Conservation (phyloP, 2,329 filamentous ascomycete genomes). For the Polytolypa hystricis region DNA sequence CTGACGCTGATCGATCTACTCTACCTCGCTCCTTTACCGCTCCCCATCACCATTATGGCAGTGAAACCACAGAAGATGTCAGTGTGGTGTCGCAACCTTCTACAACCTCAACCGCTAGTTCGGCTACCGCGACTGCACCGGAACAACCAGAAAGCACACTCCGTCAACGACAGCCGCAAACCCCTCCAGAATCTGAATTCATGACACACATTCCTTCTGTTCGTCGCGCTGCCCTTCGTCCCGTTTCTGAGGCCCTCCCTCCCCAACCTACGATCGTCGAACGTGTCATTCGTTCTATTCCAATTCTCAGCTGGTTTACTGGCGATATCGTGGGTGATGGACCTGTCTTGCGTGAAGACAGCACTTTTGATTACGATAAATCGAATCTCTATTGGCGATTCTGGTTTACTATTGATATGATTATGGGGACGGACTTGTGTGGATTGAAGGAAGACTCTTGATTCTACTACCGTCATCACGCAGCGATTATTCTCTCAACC, state of each 20-base stretch:
- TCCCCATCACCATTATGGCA: constrained; percentile 21
- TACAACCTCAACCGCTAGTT: constrained; percentile 32
- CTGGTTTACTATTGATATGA: constrained; percentile 46
- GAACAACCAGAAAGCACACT: constrained; percentile 13
- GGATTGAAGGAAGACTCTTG: constrained; percentile 43
- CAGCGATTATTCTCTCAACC: no score
- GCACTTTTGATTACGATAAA: constrained; percentile 56
- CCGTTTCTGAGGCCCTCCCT: constrained; percentile 58
- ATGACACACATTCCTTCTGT: constrained; percentile 55
- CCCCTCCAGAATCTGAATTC: constrained; percentile 30
- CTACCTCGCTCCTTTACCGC: constrained; percentile 31
- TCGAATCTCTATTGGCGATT: constrained; percentile 51
- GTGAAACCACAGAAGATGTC: constrained; percentile 1
- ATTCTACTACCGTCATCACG: constrained; percentile 9
- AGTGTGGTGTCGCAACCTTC: constrained; percentile 20
- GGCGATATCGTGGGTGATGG: constrained; percentile 40
- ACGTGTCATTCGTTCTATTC: constrained; percentile 53
- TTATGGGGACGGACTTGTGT: constrained; percentile 51
- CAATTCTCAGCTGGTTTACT: constrained; percentile 61
- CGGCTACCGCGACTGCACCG: constrained; percentile 27
- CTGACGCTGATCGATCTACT: constrained; percentile 24
- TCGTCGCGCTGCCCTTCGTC: constrained; percentile 52
- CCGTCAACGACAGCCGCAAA: constrained; percentile 19
- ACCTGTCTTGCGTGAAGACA: constrained; percentile 34
- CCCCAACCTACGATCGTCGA: constrained; percentile 57